Percentiles rank a stretch among this genome's conserved stretches.
These are phyloP conservation scores for Antitrichia curtipendula DNA, from an alignment of 225 moss, liverwort and hornwort species.

Conservation along the genomic window DNA sequence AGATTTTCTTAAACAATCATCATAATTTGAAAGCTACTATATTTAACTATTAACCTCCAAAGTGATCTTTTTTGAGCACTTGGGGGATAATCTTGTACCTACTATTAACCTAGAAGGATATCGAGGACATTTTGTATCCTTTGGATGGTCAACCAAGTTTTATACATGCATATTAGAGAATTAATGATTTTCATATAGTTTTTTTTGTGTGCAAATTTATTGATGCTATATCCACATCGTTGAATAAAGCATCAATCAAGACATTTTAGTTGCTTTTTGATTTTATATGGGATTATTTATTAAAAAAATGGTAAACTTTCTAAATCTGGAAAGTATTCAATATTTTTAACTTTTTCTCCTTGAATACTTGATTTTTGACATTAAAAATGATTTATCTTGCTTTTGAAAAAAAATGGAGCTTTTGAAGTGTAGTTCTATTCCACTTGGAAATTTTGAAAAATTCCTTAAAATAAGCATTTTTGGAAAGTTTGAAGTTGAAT, in stretches of 20 bases:
- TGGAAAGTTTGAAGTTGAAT: neutral
- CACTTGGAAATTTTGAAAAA: neutral
- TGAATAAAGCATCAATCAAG: neutral
- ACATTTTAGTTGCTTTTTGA: neutral
- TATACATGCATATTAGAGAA: neutral
- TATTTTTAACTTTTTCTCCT: neutral
- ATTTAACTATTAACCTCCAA: neutral
- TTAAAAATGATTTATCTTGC: neutral
- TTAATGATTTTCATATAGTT: neutral
- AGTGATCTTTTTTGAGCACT: neutral
- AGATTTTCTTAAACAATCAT: neutral
- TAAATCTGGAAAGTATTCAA: too few species aligned
- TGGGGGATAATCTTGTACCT: accelerated
- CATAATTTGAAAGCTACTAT: neutral
- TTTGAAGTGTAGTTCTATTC: neutral
- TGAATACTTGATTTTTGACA: neutral
- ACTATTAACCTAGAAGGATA: neutral
- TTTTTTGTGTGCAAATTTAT: neutral
- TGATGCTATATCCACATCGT: neutral
- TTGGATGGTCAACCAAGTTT: neutral
- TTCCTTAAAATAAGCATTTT: neutral
- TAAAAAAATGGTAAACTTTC: neutral
- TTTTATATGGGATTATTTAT: neutral
- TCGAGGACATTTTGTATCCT: accelerated
- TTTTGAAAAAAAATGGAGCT: neutral